These are phyloP conservation scores for Vitellaria paradoxa DNA, from an alignment of 179 eudicot species.

Conservation along the genomic window DNA sequence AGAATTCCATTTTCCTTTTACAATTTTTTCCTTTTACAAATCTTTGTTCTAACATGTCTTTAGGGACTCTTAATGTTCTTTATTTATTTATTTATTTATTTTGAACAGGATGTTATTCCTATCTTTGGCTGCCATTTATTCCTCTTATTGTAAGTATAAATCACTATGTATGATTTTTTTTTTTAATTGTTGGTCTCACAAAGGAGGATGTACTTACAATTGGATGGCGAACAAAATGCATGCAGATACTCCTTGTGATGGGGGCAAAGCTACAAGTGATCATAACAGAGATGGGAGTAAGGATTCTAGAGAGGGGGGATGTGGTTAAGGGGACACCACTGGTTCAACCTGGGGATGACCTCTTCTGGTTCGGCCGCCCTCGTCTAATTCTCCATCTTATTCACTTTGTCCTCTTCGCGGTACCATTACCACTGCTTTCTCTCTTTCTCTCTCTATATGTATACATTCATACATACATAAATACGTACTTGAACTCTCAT, in stretches of 20 bases:
- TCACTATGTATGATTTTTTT: too few species aligned
- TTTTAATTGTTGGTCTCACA: too few species aligned
- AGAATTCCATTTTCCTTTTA: background rate
- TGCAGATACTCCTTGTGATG: slow-evolving; percentile 34
- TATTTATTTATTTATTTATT: background rate
- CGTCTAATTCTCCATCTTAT: slow-evolving; percentile 35
- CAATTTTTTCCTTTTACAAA: background rate
- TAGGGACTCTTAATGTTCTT: too few species aligned
- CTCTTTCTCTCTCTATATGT: too few species aligned
- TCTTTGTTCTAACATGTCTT: background rate
- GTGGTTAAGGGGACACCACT: slow-evolving; percentile 40
- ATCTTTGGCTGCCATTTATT: slow-evolving; percentile 48
- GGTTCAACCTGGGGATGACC: slow-evolving; percentile 44
- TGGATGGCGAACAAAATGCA: too few species aligned
- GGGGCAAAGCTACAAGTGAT: slow-evolving; percentile 48
- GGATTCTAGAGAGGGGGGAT: slow-evolving; percentile 37
- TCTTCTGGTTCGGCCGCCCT: slow-evolving; percentile 46
- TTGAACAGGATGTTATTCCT: slow-evolving; percentile 40
- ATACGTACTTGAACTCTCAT: background rate
- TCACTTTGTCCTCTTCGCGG: slow-evolving; percentile 38
- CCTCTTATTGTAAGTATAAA: slow-evolving; percentile 16
- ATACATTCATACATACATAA: background rate
- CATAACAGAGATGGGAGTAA: slow-evolving; percentile 42
- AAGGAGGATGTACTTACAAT: too few species aligned
- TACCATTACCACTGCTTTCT: background rate